Conservation (phyloP, 2,329 filamentous ascomycete genomes). For the Diaporthe vexans region DNA sequence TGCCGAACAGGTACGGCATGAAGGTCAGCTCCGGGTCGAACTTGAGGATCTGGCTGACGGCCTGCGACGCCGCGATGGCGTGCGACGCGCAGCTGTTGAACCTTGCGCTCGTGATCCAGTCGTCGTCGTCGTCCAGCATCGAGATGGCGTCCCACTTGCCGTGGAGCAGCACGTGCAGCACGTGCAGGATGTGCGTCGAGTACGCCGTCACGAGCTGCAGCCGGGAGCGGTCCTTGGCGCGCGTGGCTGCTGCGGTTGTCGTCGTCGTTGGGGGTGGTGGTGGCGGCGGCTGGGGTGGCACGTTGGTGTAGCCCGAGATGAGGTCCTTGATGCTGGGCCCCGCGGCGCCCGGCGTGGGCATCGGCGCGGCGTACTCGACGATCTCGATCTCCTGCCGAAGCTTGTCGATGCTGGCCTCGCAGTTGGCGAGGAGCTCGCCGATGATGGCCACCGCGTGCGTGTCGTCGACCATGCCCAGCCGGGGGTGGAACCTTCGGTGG, state of each 20-base stretch:
- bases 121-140: conserved; percentile 63
- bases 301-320: conserved; percentile 39
- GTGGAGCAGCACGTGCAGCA: conserved; percentile 62
- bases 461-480: conserved; percentile 55
- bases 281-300: neutral
- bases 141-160: conserved; percentile 65
- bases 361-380: conserved; percentile 25
- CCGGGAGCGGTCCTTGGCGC: conserved; percentile 48
- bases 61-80: conserved; percentile 61
- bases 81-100: conserved; percentile 62
- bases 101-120: conserved; percentile 61
- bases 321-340: conserved; percentile 46
- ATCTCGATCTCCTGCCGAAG: conserved; percentile 48
- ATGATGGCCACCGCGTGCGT: conserved; percentile 52
- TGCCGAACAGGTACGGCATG: conserved; percentile 67
- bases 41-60: conserved; percentile 60
- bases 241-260: neutral
- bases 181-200: conserved; percentile 62
- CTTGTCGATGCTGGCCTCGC: conserved; percentile 55
- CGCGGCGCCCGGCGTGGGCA: conserved; percentile 17
- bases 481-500: conserved; percentile 58
- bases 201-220: conserved; percentile 60
- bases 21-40: conserved; percentile 65
- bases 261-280: neutral
- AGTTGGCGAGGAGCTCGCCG: conserved; percentile 54